Conservation (phyloP, 179 eudicot genomes). For the Carnegiea gigantea region DNA sequence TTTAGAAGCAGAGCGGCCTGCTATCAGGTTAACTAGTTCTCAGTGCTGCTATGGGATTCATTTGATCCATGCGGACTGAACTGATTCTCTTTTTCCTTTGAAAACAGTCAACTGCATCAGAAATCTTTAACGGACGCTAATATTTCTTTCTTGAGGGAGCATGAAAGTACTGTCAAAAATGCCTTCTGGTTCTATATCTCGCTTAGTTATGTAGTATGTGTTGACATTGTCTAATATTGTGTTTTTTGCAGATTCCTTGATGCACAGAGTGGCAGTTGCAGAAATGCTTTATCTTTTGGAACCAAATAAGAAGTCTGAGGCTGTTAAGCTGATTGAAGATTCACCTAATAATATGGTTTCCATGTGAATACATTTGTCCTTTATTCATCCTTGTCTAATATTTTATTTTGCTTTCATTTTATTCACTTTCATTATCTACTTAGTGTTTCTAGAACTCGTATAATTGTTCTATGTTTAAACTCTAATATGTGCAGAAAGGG, state of each 20-base stretch:
- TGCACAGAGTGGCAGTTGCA: slow-evolving; percentile 93
- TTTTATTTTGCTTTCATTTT: too few species aligned
- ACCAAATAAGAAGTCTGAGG: slow-evolving; percentile 70
- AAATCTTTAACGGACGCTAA: slow-evolving; percentile 77
- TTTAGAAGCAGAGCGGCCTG: slow-evolving; percentile 77
- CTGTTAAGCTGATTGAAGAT: slow-evolving; percentile 69
- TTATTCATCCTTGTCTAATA: slow-evolving; percentile 11
- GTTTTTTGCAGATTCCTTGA: slow-evolving; percentile 65
- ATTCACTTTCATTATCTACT: too few species aligned
- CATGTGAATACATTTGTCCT: slow-evolving; percentile 50
- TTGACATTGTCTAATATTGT: not conserved
- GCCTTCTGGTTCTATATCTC: too few species aligned
- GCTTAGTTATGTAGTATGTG: not conserved
- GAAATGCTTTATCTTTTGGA: slow-evolving; percentile 80
- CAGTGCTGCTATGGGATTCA: too few species aligned
- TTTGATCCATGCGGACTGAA: slow-evolving; percentile 9
- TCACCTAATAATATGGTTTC: slow-evolving; percentile 50
- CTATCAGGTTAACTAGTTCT: slow-evolving; percentile 58
- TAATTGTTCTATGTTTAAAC: not conserved
- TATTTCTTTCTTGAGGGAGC: slow-evolving; percentile 62
- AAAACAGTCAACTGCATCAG: slow-evolving; percentile 79
- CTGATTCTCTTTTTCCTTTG: slow-evolving; percentile 13
- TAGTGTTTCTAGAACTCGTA: too few species aligned
- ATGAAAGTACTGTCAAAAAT: slow-evolving; percentile 72
- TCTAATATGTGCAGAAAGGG: slow-evolving; percentile 50